Conservation (phyloP, 441 rosid genomes). For the Adansonia gregorii region DNA sequence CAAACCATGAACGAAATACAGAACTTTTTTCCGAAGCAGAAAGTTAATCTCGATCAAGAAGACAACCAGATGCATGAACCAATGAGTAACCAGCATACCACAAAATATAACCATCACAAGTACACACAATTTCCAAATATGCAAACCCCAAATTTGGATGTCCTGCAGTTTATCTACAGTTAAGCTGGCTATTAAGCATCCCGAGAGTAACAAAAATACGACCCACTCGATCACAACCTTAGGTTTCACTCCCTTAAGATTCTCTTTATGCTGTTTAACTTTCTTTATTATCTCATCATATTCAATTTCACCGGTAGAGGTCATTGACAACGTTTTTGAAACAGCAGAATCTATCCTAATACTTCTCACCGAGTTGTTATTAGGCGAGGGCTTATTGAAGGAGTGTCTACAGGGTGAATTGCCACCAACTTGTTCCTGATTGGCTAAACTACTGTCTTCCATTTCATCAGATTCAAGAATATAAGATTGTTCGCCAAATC, state of each 20-base stretch:
- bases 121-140: constrained; percentile 83
- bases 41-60: constrained; percentile 83
- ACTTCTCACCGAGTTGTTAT: constrained; percentile 38
- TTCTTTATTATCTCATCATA: constrained; percentile 58
- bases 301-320: constrained; percentile 56
- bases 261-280: constrained; percentile 48
- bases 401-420: constrained; percentile 47
- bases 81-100: constrained; percentile 69
- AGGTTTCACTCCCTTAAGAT: constrained; percentile 37
- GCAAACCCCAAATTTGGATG: constrained; percentile 54
- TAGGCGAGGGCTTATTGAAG: constrained; percentile 48
- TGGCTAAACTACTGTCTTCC: constrained; percentile 44
- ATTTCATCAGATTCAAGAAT: constrained; percentile 37
- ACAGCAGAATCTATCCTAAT: constrained; percentile 40
- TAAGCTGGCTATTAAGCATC: constrained; percentile 63
- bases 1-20: constrained; percentile 89
- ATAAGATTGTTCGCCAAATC: constrained; percentile 69
- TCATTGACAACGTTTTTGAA: constrained; percentile 41
- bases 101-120: constrained; percentile 73
- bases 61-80: constrained; percentile 73
- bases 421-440: constrained; percentile 40
- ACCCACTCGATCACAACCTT: constrained; percentile 54
- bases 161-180: constrained; percentile 41
- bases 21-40: constrained; percentile 69
- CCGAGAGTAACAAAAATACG: constrained; percentile 42